Base-by-base conservation (phyloP, 371 early-diverging fungal genomes). In the Batrachochytrium dendrobatidis region DNA sequence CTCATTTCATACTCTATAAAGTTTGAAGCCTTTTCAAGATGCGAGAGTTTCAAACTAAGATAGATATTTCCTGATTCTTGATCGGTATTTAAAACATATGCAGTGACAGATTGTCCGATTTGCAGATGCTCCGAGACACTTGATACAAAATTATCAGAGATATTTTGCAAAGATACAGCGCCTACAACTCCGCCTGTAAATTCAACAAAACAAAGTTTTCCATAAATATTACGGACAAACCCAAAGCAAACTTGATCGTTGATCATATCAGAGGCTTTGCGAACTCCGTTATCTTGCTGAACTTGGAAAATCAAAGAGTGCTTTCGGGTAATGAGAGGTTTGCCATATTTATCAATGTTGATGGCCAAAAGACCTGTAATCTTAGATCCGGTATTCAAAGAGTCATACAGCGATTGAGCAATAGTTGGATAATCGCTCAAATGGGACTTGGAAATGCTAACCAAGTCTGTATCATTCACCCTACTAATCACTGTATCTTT, bases 31-130 rank as follows among this genome's bases (percentile, higher is more conserved):
- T n/a, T 49, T 31, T 32, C 49, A 20, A 49, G 30, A 12, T 55
- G 71, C 0, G 87, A 85, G 29, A 69, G 66, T 69, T 88, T 87
- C 56, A 88, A 67, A n/a, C 79, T 73, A 25, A 87, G 65, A 12
- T 74, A 70, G 18, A 79, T 59, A 56, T 70, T 70, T 7, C 68
- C 62, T 29, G 58, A 63, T 20, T 66, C 72, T 15, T 57, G 58
- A 17, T 84, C 79, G 6, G 85, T 64, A 31, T 60, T 62, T 45
- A 63, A 61, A 18, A 89, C 77, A 45, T 58, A 62, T 25, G 80
- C 80, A 26, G 85, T 30, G 6, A 90, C 86, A 10, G 87, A 82
- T 63, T 90, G 88, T 53, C 83, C 76, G 20, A 56, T 52, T 32
- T 66, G 51, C 49, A 85, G 75, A 50, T 69, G 45, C 20, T 79